Evolutionary conservation across 345 rosid species (phyloP).

Genomic region (Cardamine chenopodiifolia): DNA sequence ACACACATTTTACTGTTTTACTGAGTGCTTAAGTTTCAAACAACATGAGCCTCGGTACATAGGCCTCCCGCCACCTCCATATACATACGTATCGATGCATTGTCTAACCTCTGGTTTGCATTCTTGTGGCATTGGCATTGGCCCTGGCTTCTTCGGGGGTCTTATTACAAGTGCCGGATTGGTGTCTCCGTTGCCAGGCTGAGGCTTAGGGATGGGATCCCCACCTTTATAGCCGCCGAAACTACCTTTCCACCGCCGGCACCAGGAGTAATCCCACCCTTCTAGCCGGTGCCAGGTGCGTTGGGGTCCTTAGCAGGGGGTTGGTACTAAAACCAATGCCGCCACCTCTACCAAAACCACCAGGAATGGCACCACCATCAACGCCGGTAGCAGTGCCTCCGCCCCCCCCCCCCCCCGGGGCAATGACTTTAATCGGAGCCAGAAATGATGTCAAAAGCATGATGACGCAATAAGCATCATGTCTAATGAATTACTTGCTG

Average conservation of each 20-base stretch:
- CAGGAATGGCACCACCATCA: not conserved
- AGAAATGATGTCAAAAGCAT: constrained; percentile 13
- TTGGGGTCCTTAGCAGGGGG: not conserved
- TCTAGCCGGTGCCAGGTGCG: not conserved
- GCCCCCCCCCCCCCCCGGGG: no score
- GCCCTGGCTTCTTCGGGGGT: not conserved
- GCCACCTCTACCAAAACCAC: not conserved
- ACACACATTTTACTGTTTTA: not conserved
- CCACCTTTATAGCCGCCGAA: no score
- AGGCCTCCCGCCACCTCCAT: not conserved
- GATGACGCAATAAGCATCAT: constrained; percentile 14
- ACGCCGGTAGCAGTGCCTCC: not conserved
- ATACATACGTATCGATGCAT: not conserved
- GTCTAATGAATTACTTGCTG: not conserved
- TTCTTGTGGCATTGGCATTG: not conserved
- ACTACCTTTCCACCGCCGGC: no score
- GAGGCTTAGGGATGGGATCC: no score
- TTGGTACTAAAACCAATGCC: not conserved
- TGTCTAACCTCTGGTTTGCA: not conserved
- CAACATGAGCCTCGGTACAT: not conserved
- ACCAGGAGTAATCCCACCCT: no score
- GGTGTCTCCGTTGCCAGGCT: no score
- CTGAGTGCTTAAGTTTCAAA: not conserved
- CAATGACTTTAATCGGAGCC: not conserved
- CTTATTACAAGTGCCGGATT: no score